Conservation (phyloP, 352 stramenopile genomes). For the Pythium chondricola region DNA sequence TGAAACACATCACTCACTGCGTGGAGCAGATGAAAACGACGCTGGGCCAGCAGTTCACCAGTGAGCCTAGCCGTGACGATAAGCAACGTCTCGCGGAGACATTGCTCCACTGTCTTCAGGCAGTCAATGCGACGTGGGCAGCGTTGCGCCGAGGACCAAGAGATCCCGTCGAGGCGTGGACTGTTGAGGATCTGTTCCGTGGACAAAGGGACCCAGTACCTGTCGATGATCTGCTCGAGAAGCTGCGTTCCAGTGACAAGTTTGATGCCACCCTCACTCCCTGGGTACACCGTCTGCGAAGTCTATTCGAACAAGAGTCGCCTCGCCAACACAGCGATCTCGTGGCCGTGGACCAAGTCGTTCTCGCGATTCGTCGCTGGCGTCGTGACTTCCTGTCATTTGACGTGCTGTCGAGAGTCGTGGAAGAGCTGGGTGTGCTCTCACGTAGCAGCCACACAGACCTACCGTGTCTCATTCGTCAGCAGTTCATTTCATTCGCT, state of each 20-base stretch:
- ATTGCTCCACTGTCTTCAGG: conserved; percentile 1
- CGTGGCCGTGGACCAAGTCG: neutral
- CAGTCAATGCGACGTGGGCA: neutral
- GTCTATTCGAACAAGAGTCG: neutral
- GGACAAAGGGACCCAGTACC: neutral
- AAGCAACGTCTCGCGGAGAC: conserved; percentile 6
- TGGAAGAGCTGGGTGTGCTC: neutral
- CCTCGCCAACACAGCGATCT: neutral
- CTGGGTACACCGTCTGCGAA: conserved; percentile 6
- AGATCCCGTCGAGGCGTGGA: conserved; percentile 7
- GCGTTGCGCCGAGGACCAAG: neutral
- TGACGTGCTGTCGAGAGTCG: neutral
- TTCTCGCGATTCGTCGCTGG: conserved; percentile 8
- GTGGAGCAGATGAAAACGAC: neutral
- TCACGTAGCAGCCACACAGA: no score
- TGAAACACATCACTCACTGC: no score
- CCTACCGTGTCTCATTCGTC: conserved; percentile 3
- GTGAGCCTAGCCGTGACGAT: neutral
- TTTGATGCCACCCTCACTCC: neutral
- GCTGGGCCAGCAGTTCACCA: neutral
- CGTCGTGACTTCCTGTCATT: conserved; percentile 8
- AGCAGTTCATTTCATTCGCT: conserved; percentile 18
- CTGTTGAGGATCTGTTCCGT: neutral
- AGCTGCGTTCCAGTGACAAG: neutral
- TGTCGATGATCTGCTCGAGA: neutral